Base-by-base conservation (phyloP, 2,329 filamentous ascomycete genomes). In the Calonectria multiphialidica region DNA sequence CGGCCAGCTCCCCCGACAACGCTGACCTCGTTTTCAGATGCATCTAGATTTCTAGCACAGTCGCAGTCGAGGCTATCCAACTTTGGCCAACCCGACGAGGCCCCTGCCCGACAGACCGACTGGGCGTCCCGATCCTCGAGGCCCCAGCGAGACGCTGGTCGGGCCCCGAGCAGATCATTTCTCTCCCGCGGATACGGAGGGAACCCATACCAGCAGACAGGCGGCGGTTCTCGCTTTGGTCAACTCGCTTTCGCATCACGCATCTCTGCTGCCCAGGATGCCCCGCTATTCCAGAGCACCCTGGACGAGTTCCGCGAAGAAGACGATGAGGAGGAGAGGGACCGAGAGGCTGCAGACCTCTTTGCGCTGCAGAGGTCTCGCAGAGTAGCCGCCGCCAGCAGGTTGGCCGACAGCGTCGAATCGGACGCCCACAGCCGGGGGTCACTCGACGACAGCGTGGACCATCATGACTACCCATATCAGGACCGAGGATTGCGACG, bases 31-130 rank as follows among this genome's bases (percentile, higher is more conserved):
- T 18, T 44, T 66, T 44, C 81, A 98, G 97, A 98, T 93, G 97
- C 97, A 80, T 98, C 96, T 77, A 93, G 93, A 79, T 99, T 99
- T 84, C 92, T 99, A 80, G 95, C 96, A 73, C 97, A 98, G 90
- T 98, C 96, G 77, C 96, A 98, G 88, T 98, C 96, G 73, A 93
- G 95, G 75, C 88, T 98, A 80, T 95, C 93, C 77, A 91, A 87
- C 83, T 92, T 95, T 72, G 90, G 87, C 85, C 90, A 93, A 82
- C 84, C 90, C 72, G 91, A 86, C 59, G 79, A 77, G 37, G 71
- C 74, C 45, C 75, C 75, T 65, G 72, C 73, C 53, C 78, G 80
- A 64, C 79, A 79, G 72, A 67, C 77, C 72, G 83, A 84, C 77
- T 82, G 82, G 80, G 76, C 83, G 47, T 82, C 82, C n/a, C 80